These are phyloP conservation scores for Adenanthera pavonina DNA, from an alignment of 306 rosid genomes.

Conservation along the genomic window DNA sequence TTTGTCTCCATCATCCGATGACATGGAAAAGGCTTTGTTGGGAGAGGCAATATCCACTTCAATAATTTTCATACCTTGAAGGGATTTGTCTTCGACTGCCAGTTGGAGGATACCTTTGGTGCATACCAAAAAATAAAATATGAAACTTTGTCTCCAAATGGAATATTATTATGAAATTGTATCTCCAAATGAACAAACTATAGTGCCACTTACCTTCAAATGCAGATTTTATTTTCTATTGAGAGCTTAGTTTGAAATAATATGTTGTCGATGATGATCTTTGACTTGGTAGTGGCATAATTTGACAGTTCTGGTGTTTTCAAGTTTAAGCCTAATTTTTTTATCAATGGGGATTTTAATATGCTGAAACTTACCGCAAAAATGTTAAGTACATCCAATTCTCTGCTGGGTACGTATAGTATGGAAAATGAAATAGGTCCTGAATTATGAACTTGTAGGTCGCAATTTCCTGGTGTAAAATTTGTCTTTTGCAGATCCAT, in stretches of 20 bases:
- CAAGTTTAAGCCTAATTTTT: constrained; percentile 9
- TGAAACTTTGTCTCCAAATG: too few species aligned
- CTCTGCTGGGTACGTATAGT: not conserved
- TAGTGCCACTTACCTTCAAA: constrained; percentile 18
- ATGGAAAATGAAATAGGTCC: constrained; percentile 1
- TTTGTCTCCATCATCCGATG: not conserved
- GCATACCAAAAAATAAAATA: too few species aligned
- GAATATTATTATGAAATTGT: not conserved
- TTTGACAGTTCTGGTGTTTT: constrained; percentile 26
- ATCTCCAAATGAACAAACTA: constrained; percentile 23
- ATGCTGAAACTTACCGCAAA: constrained; percentile 29
- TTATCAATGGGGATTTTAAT: not conserved
- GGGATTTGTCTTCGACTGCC: too few species aligned
- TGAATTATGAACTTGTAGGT: constrained; percentile 21
- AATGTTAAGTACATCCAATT: constrained; percentile 23
- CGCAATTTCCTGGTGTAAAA: not conserved
- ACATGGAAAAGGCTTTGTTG: too few species aligned
- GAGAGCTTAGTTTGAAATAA: constrained; percentile 29
- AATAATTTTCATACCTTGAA: too few species aligned
- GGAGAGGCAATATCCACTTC: too few species aligned
- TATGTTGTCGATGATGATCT: constrained; percentile 30
- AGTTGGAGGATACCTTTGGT: too few species aligned
- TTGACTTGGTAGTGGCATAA: constrained; percentile 21
- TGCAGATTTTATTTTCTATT: constrained; percentile 10
- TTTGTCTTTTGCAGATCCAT: not conserved